Conservation (phyloP, 805 yeast species). For the Wickerhamiella lipophila region DNA sequence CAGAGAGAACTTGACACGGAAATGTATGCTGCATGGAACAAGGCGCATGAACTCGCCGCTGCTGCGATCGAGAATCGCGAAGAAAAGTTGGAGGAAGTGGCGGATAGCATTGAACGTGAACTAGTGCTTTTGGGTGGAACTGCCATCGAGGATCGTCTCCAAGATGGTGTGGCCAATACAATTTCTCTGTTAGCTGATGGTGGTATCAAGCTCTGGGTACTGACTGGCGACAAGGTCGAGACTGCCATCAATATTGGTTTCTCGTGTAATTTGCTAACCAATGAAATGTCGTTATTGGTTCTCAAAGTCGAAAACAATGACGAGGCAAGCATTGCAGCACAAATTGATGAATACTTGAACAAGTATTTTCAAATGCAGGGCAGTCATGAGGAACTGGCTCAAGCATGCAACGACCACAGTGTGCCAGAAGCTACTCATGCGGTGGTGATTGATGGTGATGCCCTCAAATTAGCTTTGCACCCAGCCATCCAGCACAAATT, state of each 20-base stretch:
- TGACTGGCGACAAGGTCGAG: conserved; percentile 75
- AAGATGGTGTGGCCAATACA: conserved; percentile 68
- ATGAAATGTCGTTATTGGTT: conserved; percentile 57
- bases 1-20: conserved; percentile 38
- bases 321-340: conserved; percentile 22
- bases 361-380: conserved; percentile 42
- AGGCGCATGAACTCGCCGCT: conserved; percentile 45
- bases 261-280: conserved; percentile 61
- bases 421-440: conserved; percentile 50
- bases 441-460: conserved; percentile 62
- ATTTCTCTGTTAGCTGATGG: conserved; percentile 57
- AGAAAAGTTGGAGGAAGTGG: conserved; percentile 42
- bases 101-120: conserved; percentile 48
- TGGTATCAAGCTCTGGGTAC: conserved; percentile 73
- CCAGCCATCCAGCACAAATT: conserved; percentile 41
- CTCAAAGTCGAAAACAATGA: conserved; percentile 31
- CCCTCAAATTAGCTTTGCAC: conserved; percentile 40
- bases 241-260: conserved; percentile 85
- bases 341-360: conserved; percentile 37
- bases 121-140: conserved; percentile 61
- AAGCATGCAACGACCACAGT: conserved; percentile 48
- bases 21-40: conserved; percentile 43
- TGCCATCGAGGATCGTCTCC: conserved; percentile 70
- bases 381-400: conserved; percentile 35
- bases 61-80: conserved; percentile 51